Evolutionary conservation across 331 rosid species (phyloP), one percentile per base, ranked within the genome.

Genomic region (Cydonia oblonga): DNA sequence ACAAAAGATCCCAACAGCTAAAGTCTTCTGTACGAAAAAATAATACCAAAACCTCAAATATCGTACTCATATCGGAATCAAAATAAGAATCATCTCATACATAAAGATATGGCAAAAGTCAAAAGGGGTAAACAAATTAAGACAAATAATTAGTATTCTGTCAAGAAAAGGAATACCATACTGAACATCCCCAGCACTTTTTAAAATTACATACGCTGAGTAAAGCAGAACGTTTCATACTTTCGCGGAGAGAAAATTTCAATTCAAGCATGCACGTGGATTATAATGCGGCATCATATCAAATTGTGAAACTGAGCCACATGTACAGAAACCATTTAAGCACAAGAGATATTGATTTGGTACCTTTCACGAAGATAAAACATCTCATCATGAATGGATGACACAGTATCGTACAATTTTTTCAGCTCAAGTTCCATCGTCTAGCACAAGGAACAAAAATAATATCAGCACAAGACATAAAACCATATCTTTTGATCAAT

Each of bases 341-440:
- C n/a, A 0, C 10, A 54, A 20, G 30, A 38, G 2, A 1, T n/a
- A 60, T 7, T 69, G 22, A 28, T 58, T 54, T 30, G 44, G 64
- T 83, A 93, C 97, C 98, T 93, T 79, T 89, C 98, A 49, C 97
- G 97, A 54, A 93, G 98, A 80, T 85, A 86, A 80, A 91, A 91
- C 96, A 93, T 93, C 91, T 93, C 98, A 3, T 93, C 96, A 10
- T 93, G 98, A 75, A 93, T 88, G 68, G 89, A 86, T 69, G 68
- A 1, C 60, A 93, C 89, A 7, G 91, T 83, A 57, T 83, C 91
- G 73, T 77, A 89, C 84, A 93, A 53, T 78, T 83, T 91, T 87
- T 79, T 88, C 84, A 93, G 84, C 80, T 93, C 98, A 64, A 79
- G 51, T 86, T 93, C 98, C 96, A 91, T 89, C 67, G 58, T 75